A percentile compares a stretch with the other conserved stretches of the same genome.
phyloP scores from a whole-genome alignment of 768 basidiomycete species.

The Phanerodontia chrysosporium region DNA sequence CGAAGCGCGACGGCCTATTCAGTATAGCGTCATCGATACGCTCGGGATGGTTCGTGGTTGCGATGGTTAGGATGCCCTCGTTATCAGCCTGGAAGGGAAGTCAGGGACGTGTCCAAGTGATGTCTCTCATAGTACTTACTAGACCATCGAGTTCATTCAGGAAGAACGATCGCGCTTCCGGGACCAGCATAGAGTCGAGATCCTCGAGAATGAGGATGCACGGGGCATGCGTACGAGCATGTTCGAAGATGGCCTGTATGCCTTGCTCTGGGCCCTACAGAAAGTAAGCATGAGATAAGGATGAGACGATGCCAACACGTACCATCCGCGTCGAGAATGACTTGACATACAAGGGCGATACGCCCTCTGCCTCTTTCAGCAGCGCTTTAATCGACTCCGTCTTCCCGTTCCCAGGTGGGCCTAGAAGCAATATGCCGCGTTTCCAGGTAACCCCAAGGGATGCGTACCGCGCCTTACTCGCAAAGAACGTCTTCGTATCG shows the following conservation, averaged over 20 bases:
- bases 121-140: constrained; percentile 6
- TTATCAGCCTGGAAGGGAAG: constrained; percentile 34
- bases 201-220: constrained; percentile 38
- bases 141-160: constrained; percentile 33
- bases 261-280: constrained; percentile 21
- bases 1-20: constrained; percentile 41
- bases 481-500: constrained; percentile 39
- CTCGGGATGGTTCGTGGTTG: constrained; percentile 41
- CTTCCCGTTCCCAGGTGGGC: constrained; percentile 34
- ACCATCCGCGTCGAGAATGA: constrained; percentile 30
- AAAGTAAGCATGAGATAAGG: neutral
- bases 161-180: constrained; percentile 37
- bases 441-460: constrained; percentile 37
- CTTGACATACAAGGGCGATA: constrained; percentile 36
- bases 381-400: constrained; percentile 33
- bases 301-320: constrained; percentile 5
- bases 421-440: constrained; percentile 22
- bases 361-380: constrained; percentile 24
- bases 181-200: constrained; percentile 37
- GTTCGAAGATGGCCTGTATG: constrained; percentile 32
- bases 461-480: constrained; percentile 33
- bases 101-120: neutral
- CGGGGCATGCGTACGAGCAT: constrained; percentile 29
- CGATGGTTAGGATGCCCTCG: constrained; percentile 27
- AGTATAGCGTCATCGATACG: constrained; percentile 38